Evolutionary conservation across 108 stramenopile genomes (phyloP), one percentile per base, ranked within the genome.

Genomic region (Parmales sp.): DNA sequence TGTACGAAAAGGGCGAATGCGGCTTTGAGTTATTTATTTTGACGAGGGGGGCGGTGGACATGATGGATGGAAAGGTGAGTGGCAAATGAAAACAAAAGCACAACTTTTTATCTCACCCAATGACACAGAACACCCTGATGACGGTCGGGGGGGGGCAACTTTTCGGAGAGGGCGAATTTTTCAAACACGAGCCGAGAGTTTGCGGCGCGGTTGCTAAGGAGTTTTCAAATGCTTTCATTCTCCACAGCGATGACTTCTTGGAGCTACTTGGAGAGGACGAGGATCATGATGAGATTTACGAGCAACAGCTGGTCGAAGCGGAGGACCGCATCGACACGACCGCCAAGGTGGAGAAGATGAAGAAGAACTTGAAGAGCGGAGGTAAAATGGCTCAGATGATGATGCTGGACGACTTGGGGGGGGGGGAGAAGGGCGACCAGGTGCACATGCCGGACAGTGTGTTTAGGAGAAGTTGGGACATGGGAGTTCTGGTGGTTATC

Each of bases 81-180:
- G 41, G 11, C 41, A 43, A 8, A 13, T 11, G 41, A 43, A 13
- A 11, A 43, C 41, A 8, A 43, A 43, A 8, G 41, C 41, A 13
- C 8, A 11, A 43, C 13, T 43, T 43, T 8, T 11, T 43, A 43
- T 43, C 11, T 13, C 41, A 13, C 41, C 13, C 13, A 13, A 43
- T 43, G 41, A 11, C 41, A 13, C 41, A 11, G 7, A 8, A 13
- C 39, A 73, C 75, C 43, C 68, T 69, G 60, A 75, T 83, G 48
- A 77, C 76, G 65, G 77, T 74, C 36, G 70, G 76, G 0, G 64
- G 68, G 18, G 19, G 68, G 25, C 69, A 72, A 48, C 20, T 70
- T 4, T 39, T 80, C 11, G 79, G 79, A 23, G 82, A 83, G 72
- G 66, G 68, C 20, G 74, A 77, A 23, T 83, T 83, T 68, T 80